These are phyloP conservation scores for Schizosaccharomyces versatilis DNA, from an alignment of 1,139 yeast species.

Conservation along the genomic window DNA sequence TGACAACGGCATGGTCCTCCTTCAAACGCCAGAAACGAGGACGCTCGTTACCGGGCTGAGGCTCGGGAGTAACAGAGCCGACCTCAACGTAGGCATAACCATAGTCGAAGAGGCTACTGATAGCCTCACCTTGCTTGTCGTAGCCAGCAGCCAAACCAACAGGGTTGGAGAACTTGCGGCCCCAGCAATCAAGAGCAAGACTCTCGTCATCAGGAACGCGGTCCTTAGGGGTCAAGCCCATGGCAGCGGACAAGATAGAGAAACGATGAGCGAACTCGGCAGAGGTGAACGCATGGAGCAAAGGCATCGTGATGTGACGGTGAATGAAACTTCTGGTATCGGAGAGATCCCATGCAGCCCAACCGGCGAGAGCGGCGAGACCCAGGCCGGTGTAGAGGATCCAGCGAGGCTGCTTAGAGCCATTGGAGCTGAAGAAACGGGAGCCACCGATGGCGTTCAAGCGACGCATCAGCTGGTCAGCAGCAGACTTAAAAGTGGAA, in stretches of 20 bases:
- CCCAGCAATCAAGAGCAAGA: constrained; percentile 34
- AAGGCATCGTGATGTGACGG: constrained; percentile 59
- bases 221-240: constrained; percentile 42
- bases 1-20: constrained; percentile 72
- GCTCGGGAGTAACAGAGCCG: constrained; percentile 78
- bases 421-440: too few relatives aligned
- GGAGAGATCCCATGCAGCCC: constrained; percentile 20
- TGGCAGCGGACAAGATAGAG: constrained; percentile 48
- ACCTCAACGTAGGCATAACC: constrained; percentile 86
- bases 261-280: constrained; percentile 70
- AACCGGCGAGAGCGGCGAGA: background rate
- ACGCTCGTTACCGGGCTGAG: constrained; percentile 67
- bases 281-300: constrained; percentile 45
- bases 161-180: constrained; percentile 43
- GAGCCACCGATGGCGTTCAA: too few relatives aligned
- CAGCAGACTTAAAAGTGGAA: too few relatives aligned
- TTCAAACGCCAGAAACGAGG: constrained; percentile 79
- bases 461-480: too few relatives aligned
- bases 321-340: constrained; percentile 72
- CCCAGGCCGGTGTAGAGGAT: too few relatives aligned
- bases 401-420: too few relatives aligned
- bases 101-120: constrained; percentile 50
- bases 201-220: constrained; percentile 31
- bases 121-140: constrained; percentile 87
- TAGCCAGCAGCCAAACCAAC: constrained; percentile 90